These are phyloP conservation scores for Ceratocystiopsis minuta DNA, from an alignment of 2,329 filamentous ascomycete genomes.

Conservation along the genomic window DNA sequence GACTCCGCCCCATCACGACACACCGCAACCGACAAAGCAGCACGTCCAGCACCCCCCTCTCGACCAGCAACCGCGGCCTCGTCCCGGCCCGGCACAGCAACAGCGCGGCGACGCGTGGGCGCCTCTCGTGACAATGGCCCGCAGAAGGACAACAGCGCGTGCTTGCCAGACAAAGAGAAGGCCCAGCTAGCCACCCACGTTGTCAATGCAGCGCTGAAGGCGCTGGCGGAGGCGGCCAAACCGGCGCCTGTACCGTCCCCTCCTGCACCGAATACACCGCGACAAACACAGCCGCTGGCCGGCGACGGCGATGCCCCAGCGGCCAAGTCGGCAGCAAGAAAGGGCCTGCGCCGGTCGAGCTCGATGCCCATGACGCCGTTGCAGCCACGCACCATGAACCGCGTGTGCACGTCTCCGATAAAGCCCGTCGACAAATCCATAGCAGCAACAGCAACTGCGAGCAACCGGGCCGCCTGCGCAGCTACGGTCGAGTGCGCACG, in stretches of 20 bases:
- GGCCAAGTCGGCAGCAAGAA: conserved; percentile 18
- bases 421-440: conserved; percentile 9
- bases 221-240: conserved; percentile 49
- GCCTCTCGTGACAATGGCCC: background rate
- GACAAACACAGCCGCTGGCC: background rate
- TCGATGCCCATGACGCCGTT: conserved; percentile 43
- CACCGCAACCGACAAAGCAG: background rate
- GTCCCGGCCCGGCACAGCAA: conserved; percentile 11
- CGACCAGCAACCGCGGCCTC: conserved; percentile 11
- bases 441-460: conserved; percentile 13
- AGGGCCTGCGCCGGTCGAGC: conserved; percentile 32
- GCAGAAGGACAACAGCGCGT: too few relatives aligned
- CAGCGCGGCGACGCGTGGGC: conserved; percentile 11
- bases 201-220: conserved; percentile 52
- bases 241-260: conserved; percentile 11
- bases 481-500: conserved; percentile 52
- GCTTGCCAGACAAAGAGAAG: conserved; percentile 38
- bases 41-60: conserved; percentile 6
- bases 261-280: too few relatives aligned
- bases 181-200: conserved; percentile 53
- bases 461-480: conserved; percentile 21
- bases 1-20: too few relatives aligned
- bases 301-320: background rate
- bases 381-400: conserved; percentile 41
- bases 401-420: conserved; percentile 36